These are phyloP conservation scores for Microascus cirrosus DNA, from an alignment of 2,329 filamentous ascomycete genomes.

Conservation along the genomic window DNA sequence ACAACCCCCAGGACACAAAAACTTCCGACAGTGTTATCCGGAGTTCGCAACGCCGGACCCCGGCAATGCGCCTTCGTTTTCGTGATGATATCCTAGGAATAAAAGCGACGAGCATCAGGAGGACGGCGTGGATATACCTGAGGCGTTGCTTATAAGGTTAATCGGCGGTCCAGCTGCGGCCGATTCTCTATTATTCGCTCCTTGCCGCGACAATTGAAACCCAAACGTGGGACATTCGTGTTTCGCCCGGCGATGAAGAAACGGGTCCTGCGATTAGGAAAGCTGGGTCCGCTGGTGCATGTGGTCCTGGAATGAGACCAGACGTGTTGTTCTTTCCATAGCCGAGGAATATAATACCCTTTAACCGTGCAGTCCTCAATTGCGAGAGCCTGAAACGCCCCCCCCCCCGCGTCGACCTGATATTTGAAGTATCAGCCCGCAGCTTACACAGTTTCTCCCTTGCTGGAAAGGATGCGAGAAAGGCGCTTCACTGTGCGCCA, in stretches of 20 bases:
- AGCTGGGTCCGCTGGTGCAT: neutral
- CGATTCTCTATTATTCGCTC: neutral
- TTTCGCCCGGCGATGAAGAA: constrained; percentile 2
- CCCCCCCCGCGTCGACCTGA: too few species aligned
- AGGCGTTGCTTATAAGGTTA: neutral
- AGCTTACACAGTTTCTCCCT: neutral
- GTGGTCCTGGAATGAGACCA: neutral
- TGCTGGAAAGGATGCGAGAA: neutral
- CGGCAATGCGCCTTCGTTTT: too few species aligned
- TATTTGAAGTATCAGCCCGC: too few species aligned
- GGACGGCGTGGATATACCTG: too few species aligned
- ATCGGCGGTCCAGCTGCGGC: neutral
- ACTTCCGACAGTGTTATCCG: neutral
- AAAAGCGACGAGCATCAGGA: too few species aligned
- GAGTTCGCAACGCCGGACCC: too few species aligned
- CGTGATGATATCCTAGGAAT: too few species aligned
- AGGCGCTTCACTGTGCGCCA: neutral
- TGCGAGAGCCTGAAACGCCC: too few species aligned
- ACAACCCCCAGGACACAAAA: too few species aligned
- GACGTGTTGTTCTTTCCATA: too few species aligned
- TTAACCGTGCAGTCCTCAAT: too few species aligned
- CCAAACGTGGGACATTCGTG: neutral
- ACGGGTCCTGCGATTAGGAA: neutral
- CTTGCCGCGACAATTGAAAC: neutral
- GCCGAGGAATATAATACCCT: too few species aligned